Evolutionary conservation across 495 filamentous ascomycete genomes (phyloP), one percentile per base, ranked within the genome.

Genomic region (Hyaloscypha finlandica): DNA sequence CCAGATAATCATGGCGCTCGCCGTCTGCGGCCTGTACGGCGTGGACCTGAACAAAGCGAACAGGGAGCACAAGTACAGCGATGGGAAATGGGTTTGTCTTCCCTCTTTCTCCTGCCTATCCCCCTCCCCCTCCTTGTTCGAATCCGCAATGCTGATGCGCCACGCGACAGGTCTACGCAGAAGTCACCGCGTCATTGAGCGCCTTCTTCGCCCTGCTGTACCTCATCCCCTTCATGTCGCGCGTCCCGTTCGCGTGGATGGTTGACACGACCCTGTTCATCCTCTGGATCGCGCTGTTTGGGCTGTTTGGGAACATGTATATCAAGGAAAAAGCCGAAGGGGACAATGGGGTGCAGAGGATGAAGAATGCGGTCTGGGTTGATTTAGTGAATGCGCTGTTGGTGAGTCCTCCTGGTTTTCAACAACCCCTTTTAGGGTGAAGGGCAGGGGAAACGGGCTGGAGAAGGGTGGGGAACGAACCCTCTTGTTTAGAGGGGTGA

Each of bases 321-420:
- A 89, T 95, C 77, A 75, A 88, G 63, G 84, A 85, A 59, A 74
- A 91, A 69, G 72, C 88, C 8, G 80, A 87, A 65, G 85, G 85
- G 33, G 80, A 91, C 74, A 69, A 66, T 19, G 82, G 81, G 25
- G 83, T 92, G 59, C 79, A 81, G 70, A 82, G 90, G 35, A 95
- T 96, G 92, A 90, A 92, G 77, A 87, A 89, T 76, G 92, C 92
- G 32, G 91, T 93, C 33, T 97, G 92, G 92, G 78, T 96, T 29
- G 91, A 94, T 77, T 78, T 68, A 29, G 59, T 63, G 52, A 69
- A 89, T 72, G 83, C 90, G 74, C 65, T 90, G 39, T 77, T 96
- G 30, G 25, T 25, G 25, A 25, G 25, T 25, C 25, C 25, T 25
- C 25, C 25, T 25, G 25, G 25, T 25, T 25, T 25, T 25, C 25